These are phyloP conservation scores for Paramecium sexaurelia DNA, from an alignment of 73 alveolate genomes.

Conservation along the genomic window DNA sequence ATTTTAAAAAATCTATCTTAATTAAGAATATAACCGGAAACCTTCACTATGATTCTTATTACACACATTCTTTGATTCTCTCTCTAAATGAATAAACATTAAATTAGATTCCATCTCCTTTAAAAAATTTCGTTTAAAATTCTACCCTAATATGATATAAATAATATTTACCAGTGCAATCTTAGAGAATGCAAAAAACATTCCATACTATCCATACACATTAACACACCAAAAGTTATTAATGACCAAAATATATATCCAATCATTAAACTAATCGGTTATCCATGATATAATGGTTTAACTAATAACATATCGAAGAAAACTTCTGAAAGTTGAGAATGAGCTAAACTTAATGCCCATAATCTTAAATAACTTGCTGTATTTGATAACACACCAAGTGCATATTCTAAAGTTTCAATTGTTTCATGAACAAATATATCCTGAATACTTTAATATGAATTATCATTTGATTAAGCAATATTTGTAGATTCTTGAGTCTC, in stretches of 20 bases:
- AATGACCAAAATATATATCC: constrained; percentile 76
- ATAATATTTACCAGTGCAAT: constrained; percentile 85
- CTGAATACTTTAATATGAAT: constrained; percentile 52
- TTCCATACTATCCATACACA: constrained; percentile 96
- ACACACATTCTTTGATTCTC: background rate
- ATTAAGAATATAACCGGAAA: background rate
- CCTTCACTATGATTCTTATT: background rate
- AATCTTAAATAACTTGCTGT: constrained; percentile 98
- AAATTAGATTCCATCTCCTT: constrained; percentile 86
- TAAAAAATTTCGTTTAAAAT: constrained; percentile 91
- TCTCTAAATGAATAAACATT: constrained; percentile 76
- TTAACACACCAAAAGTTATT: constrained; percentile 85
- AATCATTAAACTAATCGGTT: constrained; percentile 66
- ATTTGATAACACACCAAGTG: constrained; percentile 96
- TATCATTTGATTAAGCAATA: background rate
- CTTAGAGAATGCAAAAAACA: constrained; percentile 96
- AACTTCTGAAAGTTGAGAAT: constrained; percentile 91
- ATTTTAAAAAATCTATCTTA: background rate
- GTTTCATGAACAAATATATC: constrained; percentile 85
- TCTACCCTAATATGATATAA: constrained; percentile 76
- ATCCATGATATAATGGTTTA: constrained; percentile 53
- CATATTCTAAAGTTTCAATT: constrained; percentile 98
- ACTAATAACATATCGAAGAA: constrained; percentile 80
- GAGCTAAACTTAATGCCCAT: constrained; percentile 99
- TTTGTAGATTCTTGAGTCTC: constrained; percentile 60